Conservation (phyloP, 208 protist genomes). For the Tetramitus jugosus region DNA sequence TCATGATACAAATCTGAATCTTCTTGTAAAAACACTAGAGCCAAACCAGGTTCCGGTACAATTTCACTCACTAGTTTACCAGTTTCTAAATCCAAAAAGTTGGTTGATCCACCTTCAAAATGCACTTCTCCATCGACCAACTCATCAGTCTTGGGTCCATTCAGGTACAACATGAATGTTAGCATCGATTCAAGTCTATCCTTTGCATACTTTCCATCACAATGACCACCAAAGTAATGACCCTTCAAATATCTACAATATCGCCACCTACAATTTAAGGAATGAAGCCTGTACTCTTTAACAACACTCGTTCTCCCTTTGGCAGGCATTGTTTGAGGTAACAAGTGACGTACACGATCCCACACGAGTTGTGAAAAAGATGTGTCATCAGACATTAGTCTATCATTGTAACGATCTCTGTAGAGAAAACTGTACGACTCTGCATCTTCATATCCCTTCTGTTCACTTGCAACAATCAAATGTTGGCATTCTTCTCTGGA, state of each 20-base stretch:
- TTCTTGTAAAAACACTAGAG: constrained; percentile 20
- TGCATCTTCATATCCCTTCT: constrained; percentile 7
- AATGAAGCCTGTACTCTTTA: no score
- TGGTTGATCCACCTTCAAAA: constrained; percentile 5
- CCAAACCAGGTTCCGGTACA: background rate
- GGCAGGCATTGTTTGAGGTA: background rate
- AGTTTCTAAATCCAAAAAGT: background rate
- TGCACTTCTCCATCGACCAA: background rate
- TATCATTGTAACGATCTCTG: constrained; percentile 15
- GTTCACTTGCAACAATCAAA: background rate
- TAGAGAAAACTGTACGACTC: background rate
- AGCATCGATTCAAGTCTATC: background rate
- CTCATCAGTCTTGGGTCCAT: background rate
- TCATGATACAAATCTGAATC: background rate
- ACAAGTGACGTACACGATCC: background rate
- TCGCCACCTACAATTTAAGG: background rate
- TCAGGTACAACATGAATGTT: constrained; percentile 17
- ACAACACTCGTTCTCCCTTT: background rate
- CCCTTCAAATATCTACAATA: constrained; percentile 4
- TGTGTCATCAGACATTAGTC: constrained; percentile 7
- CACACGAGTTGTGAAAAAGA: background rate
- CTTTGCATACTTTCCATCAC: background rate
- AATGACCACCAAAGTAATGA: constrained; percentile 8
- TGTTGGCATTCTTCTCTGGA: constrained; percentile 6
- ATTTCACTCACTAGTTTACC: background rate